phyloP scores from a whole-genome alignment of 2,329 filamentous ascomycete species.

The Cladosporium sp. region DNA sequence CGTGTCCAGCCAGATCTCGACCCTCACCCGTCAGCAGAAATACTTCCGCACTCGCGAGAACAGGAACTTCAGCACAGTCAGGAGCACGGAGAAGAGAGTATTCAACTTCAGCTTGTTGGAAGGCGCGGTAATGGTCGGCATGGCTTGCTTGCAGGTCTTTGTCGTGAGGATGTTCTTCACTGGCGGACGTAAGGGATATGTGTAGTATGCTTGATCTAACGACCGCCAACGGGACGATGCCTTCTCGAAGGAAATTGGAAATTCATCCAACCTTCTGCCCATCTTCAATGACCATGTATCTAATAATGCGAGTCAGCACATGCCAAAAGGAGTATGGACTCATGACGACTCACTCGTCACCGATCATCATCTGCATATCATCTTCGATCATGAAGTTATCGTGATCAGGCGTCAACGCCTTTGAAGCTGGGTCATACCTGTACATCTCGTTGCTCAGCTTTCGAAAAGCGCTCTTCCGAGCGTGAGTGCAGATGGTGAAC shows the following conservation, averaged over 20 bases:
- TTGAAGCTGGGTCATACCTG: constrained; percentile 40
- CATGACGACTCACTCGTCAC: constrained; percentile 34
- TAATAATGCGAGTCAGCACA: not conserved
- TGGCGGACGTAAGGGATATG: constrained; percentile 63
- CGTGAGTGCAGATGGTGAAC: not conserved
- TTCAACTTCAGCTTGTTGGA: constrained; percentile 97
- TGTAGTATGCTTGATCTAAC: constrained; percentile 2
- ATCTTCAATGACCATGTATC: constrained; percentile 29
- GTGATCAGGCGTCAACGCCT: constrained; percentile 35
- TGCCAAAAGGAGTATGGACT: not conserved
- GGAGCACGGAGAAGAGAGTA: constrained; percentile 91
- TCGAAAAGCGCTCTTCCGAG: not conserved
- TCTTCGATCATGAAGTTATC: constrained; percentile 34
- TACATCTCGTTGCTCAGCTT: not conserved
- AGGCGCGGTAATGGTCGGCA: constrained; percentile 82
- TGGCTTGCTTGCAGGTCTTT: constrained; percentile 96
- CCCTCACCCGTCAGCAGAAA: constrained; percentile 94
- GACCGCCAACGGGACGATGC: not conserved
- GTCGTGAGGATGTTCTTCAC: constrained; percentile 99
- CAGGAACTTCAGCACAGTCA: constrained; percentile 95
- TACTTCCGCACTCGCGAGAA: constrained; percentile 99
- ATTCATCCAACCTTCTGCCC: constrained; percentile 41
- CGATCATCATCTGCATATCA: constrained; percentile 43
- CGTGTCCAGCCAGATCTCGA: constrained; percentile 86
- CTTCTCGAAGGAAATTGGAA: no score